A percentile compares a stretch with the other conserved stretches of the same genome.
These are phyloP conservation scores for Russula vinacea DNA, from an alignment of 768 basidiomycete species.

Conservation along the genomic window DNA sequence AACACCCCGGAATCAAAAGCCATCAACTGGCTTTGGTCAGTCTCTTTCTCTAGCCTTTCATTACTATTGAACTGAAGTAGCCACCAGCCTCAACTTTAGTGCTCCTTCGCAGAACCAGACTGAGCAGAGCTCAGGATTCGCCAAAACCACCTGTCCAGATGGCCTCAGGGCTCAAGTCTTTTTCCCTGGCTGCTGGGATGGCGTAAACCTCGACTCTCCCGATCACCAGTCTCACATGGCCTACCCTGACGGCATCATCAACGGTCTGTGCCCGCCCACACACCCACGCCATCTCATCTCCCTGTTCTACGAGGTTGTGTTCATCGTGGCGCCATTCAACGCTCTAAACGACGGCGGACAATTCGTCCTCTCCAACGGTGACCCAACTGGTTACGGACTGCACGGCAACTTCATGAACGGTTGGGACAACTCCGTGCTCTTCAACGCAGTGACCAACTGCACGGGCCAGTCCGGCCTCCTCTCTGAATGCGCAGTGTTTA, in stretches of 20 bases:
- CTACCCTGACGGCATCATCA: conserved; percentile 29
- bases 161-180: conserved; percentile 36
- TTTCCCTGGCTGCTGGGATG: conserved; percentile 43
- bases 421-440: conserved; percentile 43
- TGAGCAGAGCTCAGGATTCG: conserved; percentile 28
- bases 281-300: conserved; percentile 41
- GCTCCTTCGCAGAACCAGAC: too few relatives aligned
- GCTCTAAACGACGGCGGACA: conserved; percentile 36
- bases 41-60: conserved; percentile 17
- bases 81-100: conserved; percentile 14
- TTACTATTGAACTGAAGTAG: not conserved
- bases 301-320: conserved; percentile 43
- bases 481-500: conserved; percentile 15
- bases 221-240: conserved; percentile 44
- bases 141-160: conserved; percentile 31
- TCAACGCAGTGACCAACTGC: conserved; percentile 38
- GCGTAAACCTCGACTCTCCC: conserved; percentile 39
- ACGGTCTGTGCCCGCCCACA: conserved; percentile 8
- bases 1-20: conserved; percentile 20
- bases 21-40: conserved; percentile 33
- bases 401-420: conserved; percentile 43
- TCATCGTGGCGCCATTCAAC: conserved; percentile 33
- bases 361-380: conserved; percentile 43
- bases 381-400: conserved; percentile 44
- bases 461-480: conserved; percentile 24